Evolutionary conservation across 306 rosid genomes (phyloP), one percentile per base, ranked within the genome.

Genomic region (Lithocarpus polystachyus): DNA sequence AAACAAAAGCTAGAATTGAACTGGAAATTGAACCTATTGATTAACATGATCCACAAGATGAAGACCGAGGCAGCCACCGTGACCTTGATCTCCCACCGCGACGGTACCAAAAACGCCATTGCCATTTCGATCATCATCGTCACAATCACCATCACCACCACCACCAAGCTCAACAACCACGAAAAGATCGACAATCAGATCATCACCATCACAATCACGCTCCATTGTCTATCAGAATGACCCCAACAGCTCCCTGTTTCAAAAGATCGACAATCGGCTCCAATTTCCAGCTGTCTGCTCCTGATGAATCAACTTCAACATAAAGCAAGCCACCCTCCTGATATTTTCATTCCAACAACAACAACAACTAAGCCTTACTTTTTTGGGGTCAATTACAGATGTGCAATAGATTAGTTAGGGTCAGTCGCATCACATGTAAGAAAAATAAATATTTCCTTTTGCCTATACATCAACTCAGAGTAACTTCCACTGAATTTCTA

Each of bases 151-250:
- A 37, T 23, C 68, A 80, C 11, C 35, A 35, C 40, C n/a, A 11
- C 53, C 53, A 48, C 14, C 13, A 45, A 11, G 14, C 53, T 48
- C 53, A 48, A 48, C 5, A 40, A 4, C 17, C 14, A 12, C 53
- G 53, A 48, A 48, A 40, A 40, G n/a, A n/a, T n/a, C n/a, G n/a
- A n/a, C n/a, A n/a, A n/a, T n/a, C n/a, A n/a, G n/a, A n/a, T n/a
- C n/a, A n/a, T n/a, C n/a, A n/a, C n/a, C n/a, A n/a, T n/a, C n/a
- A n/a, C n/a, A n/a, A n/a, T n/a, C n/a, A n/a, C n/a, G n/a, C n/a
- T n/a, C n/a, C n/a, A n/a, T n/a, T 92, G 79, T 94, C 99, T 4
- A 97, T 94, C 61, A 97, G 99, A 75, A 94, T 91, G 73, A 89
- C 93, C 24, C 99, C 97, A 75, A 94, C 99, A 28, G 97, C 99